Evolutionary conservation across 2,329 filamentous ascomycete species (phyloP).

Genomic region (Cladophialophora psammophila): DNA sequence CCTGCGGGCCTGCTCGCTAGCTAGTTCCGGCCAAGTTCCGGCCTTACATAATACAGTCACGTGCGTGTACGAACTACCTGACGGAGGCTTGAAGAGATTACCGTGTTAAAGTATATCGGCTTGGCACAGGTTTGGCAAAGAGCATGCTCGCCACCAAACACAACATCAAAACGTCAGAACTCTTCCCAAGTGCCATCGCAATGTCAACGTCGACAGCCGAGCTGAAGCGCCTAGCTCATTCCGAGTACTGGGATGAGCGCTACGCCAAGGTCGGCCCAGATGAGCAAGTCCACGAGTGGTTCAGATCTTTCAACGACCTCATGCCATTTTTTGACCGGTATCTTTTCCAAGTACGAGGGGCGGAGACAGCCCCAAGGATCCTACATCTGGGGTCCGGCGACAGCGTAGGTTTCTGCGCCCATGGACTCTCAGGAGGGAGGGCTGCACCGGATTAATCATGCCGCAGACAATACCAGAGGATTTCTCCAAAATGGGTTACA

Average conservation of each 20-base stretch:
- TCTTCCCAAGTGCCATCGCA: too few relatives aligned
- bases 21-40: too few relatives aligned
- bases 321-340: conserved; percentile 32
- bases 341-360: conserved; percentile 30
- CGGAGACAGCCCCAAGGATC: conserved; percentile 30
- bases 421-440: neutral
- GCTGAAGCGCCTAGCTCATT: conserved; percentile 33
- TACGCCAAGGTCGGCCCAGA: conserved; percentile 35
- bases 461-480: conserved; percentile 61
- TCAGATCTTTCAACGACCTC: conserved; percentile 36
- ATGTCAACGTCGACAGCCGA: conserved; percentile 28
- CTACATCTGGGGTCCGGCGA: conserved; percentile 31
- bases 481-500: conserved; percentile 58
- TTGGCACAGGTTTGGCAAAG: too few relatives aligned
- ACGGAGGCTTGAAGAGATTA: too few relatives aligned
- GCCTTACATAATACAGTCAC: too few relatives aligned
- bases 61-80: too few relatives aligned
- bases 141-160: too few relatives aligned
- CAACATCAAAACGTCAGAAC: too few relatives aligned
- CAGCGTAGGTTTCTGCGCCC: conserved; percentile 1
- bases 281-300: conserved; percentile 37
- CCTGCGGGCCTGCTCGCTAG: too few relatives aligned
- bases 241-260: conserved; percentile 38
- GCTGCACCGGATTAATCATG: neutral
- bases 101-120: too few relatives aligned